Percentiles rank a stretch among this genome's conserved stretches.
These are phyloP conservation scores for Lentinula novae-zelandiae DNA, from an alignment of 1,284 basidiomycete species.

Conservation along the genomic window DNA sequence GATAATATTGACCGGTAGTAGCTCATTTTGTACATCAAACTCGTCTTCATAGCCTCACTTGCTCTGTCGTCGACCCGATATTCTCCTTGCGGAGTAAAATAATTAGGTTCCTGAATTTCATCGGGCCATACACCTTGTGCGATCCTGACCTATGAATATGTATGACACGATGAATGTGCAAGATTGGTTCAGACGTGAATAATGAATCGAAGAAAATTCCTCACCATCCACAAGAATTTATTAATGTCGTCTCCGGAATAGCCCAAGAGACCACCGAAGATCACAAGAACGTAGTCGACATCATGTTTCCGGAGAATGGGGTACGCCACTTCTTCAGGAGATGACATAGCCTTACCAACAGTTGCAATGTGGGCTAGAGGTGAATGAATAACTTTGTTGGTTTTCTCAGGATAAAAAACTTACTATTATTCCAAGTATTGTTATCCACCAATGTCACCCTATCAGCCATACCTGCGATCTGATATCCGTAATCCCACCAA, in stretches of 20 bases:
- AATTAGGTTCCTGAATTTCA: slow-evolving; percentile 92
- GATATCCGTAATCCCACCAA: slow-evolving; percentile 99
- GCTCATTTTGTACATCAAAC: slow-evolving; percentile 98
- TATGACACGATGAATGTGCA: neutral
- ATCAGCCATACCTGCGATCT: slow-evolving; percentile 99
- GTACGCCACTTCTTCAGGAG: slow-evolving; percentile 91
- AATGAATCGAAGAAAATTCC: slow-evolving; percentile 47
- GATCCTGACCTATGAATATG: neutral
- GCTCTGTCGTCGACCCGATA: slow-evolving; percentile 92
- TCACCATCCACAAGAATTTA: slow-evolving; percentile 99
- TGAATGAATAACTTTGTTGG: neutral
- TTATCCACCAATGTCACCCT: slow-evolving; percentile 97
- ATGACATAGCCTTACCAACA: slow-evolving; percentile 97
- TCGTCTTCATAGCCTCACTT: slow-evolving; percentile 89
- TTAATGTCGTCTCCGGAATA: slow-evolving; percentile 99
- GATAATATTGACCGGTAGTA: slow-evolving; percentile 73
- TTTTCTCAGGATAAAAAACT: slow-evolving; percentile 26
- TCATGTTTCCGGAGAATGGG: slow-evolving; percentile 97
- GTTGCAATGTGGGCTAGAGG: slow-evolving; percentile 86
- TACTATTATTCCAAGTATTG: slow-evolving; percentile 99
- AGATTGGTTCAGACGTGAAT: neutral
- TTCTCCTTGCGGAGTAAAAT: slow-evolving; percentile 93
- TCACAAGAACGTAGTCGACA: slow-evolving; percentile 96
- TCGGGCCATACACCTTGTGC: slow-evolving; percentile 99
- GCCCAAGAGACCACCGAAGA: slow-evolving; percentile 95